Percentiles rank a stretch among this genome's conserved stretches.
Evolutionary conservation across 2,329 filamentous ascomycete species (phyloP).

Genomic region (Boeremia lycopersici): DNA sequence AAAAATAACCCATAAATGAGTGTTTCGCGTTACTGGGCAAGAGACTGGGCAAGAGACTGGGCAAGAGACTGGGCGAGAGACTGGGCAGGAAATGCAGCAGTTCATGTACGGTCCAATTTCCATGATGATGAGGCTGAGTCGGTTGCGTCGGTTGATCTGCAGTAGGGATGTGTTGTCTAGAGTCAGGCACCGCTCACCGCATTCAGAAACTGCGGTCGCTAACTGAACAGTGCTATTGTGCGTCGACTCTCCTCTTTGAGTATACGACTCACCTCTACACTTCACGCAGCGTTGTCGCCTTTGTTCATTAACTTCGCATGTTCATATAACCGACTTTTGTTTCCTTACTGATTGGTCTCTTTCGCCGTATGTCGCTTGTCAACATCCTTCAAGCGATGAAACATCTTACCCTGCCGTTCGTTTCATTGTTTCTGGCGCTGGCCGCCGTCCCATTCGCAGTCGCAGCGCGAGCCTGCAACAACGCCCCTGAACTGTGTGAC

Average conservation of each 20-base stretch:
- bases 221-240: slow-evolving; percentile 16
- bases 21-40: background rate
- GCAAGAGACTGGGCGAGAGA: background rate
- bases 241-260: slow-evolving; percentile 1
- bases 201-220: slow-evolving; percentile 10
- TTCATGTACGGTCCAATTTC: background rate
- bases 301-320: slow-evolving; percentile 1
- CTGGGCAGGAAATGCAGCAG: background rate
- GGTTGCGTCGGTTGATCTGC: slow-evolving; percentile 8
- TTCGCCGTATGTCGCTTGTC: background rate
- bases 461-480: slow-evolving; percentile 67
- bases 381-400: slow-evolving; percentile 6
- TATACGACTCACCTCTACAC: slow-evolving; percentile 1
- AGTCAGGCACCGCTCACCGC: slow-evolving; percentile 8
- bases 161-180: slow-evolving; percentile 9
- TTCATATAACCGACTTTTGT: background rate
- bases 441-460: slow-evolving; percentile 6
- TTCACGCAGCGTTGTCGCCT: slow-evolving; percentile 5
- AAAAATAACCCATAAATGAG: too few species aligned
- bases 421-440: slow-evolving; percentile 17
- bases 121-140: slow-evolving; percentile 6
- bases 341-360: background rate
- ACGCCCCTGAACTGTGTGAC: slow-evolving; percentile 74
- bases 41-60: background rate
- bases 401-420: slow-evolving; percentile 3